Evolutionary conservation across 805 yeast genomes (phyloP).

Genomic region (Ogataea ganodermae): DNA sequence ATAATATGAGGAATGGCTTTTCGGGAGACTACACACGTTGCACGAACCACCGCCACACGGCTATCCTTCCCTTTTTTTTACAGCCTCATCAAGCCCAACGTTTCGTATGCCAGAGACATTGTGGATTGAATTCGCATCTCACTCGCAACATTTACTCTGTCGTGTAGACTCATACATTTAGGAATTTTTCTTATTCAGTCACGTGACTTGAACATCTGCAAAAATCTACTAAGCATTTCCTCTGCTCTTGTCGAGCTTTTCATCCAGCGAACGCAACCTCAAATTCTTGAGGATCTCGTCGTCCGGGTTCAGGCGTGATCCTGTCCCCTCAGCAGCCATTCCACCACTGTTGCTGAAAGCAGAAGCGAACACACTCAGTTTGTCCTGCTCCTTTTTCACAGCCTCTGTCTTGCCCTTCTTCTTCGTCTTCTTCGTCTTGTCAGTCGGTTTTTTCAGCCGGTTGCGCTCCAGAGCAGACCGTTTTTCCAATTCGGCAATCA

Average conservation of each 20-base stretch:
- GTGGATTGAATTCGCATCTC: too few relatives aligned
- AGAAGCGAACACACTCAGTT: constrained; percentile 25
- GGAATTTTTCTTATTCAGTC: too few relatives aligned
- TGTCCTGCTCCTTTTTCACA: constrained; percentile 13
- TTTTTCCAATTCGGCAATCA: constrained; percentile 65
- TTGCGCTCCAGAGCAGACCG: constrained; percentile 70
- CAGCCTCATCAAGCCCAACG: too few relatives aligned
- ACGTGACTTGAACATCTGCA: background rate
- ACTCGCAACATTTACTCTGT: background rate
- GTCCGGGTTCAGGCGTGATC: background rate
- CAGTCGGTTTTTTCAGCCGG: constrained; percentile 19
- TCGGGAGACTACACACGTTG: too few relatives aligned
- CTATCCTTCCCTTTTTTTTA: too few relatives aligned
- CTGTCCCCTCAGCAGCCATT: background rate
- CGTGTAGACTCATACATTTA: too few relatives aligned
- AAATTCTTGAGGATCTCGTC: constrained; percentile 18
- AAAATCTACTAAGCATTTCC: background rate
- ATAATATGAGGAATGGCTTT: too few relatives aligned
- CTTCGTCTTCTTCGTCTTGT: background rate
- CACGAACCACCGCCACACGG: too few relatives aligned
- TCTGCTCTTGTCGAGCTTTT: constrained; percentile 19
- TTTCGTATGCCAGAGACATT: too few relatives aligned
- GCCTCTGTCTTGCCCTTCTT: constrained; percentile 1
- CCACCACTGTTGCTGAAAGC: constrained; percentile 24
- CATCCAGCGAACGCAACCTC: constrained; percentile 28